These are phyloP conservation scores for Sporothrix brunneoviolacea DNA, from an alignment of 2,329 filamentous ascomycete species.

Conservation along the genomic window DNA sequence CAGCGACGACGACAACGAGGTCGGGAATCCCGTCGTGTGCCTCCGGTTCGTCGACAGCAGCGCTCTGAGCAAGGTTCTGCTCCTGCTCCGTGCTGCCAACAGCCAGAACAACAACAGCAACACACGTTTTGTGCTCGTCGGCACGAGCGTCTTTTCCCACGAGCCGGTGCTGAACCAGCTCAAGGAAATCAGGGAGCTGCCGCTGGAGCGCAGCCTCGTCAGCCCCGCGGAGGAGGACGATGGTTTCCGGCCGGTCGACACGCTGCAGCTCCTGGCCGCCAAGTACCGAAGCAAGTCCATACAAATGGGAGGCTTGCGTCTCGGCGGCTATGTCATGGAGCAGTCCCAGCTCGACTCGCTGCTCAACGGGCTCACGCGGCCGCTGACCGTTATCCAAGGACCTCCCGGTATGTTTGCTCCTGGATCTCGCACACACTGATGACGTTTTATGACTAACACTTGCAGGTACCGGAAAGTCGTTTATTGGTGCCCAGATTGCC, in stretches of 20 bases:
- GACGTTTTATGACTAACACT: too few relatives aligned
- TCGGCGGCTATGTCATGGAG: background rate
- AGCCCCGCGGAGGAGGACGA: background rate
- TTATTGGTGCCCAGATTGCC: slow-evolving; percentile 58
- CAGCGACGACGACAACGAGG: slow-evolving; percentile 13
- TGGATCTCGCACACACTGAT: too few relatives aligned
- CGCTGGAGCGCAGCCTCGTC: slow-evolving; percentile 45
- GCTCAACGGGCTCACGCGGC: slow-evolving; percentile 7
- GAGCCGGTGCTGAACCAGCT: slow-evolving; percentile 59
- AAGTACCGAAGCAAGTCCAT: background rate
- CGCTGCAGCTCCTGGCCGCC: background rate
- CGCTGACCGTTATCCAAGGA: slow-evolving; percentile 7
- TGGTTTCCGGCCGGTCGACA: background rate
- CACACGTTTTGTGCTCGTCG: slow-evolving; percentile 57
- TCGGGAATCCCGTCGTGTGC: slow-evolving; percentile 38
- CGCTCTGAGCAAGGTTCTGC: slow-evolving; percentile 41
- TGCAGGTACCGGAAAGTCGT: slow-evolving; percentile 73
- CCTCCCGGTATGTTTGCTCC: too few relatives aligned
- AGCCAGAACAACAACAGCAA: slow-evolving; percentile 2
- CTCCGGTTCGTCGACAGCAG: slow-evolving; percentile 44
- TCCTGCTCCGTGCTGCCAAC: slow-evolving; percentile 30
- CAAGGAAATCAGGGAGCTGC: slow-evolving; percentile 47
- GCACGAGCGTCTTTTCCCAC: slow-evolving; percentile 62
- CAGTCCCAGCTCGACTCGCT: slow-evolving; percentile 52
- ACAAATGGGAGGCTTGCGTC: background rate